phyloP scores from a whole-genome alignment of 2,329 filamentous ascomycete species.

The Coniochaeta pulveracea region DNA sequence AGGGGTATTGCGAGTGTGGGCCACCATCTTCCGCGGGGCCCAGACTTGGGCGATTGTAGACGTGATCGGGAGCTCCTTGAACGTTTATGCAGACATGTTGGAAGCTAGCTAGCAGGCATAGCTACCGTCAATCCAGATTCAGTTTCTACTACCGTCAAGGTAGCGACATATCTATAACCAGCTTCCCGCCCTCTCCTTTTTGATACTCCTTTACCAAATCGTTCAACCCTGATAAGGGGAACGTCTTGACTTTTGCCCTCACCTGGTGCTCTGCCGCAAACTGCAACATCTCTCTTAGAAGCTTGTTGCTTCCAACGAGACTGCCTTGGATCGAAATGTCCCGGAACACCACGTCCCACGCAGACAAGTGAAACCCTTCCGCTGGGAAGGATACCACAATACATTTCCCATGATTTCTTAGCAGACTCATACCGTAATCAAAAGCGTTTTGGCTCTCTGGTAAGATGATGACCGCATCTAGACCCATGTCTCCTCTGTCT shows the following conservation, averaged over 20 bases:
- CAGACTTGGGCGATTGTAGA: slow-evolving; percentile 11
- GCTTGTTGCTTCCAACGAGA: slow-evolving; percentile 27
- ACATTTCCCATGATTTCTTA: slow-evolving; percentile 31
- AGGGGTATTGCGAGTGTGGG: slow-evolving; percentile 10
- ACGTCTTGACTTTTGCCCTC: slow-evolving; percentile 21
- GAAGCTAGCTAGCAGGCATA: slow-evolving; percentile 11
- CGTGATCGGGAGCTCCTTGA: slow-evolving; percentile 8
- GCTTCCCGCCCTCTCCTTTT: slow-evolving; percentile 29
- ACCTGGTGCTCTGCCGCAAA: slow-evolving; percentile 23
- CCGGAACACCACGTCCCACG: slow-evolving; percentile 29
- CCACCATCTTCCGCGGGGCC: slow-evolving; percentile 8
- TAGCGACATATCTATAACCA: slow-evolving; percentile 27
- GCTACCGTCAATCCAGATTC: too few relatives aligned
- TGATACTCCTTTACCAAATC: slow-evolving; percentile 30
- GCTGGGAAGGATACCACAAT: slow-evolving; percentile 34
- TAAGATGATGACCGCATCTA: slow-evolving; percentile 32
- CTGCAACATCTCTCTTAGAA: slow-evolving; percentile 24
- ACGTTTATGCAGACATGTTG: slow-evolving; percentile 9
- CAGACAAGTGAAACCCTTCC: slow-evolving; percentile 27
- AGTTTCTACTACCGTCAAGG: too few relatives aligned
- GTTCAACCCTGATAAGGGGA: slow-evolving; percentile 22
- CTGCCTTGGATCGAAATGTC: slow-evolving; percentile 28
- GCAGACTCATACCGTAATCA: slow-evolving; percentile 29
- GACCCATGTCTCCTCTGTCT: slow-evolving; percentile 25
- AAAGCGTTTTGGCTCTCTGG: slow-evolving; percentile 34